Evolutionary conservation across 2,329 filamentous ascomycete species (phyloP), one percentile per base, ranked within the genome.

Genomic region (Paecilomyces dactylethromorphus): DNA sequence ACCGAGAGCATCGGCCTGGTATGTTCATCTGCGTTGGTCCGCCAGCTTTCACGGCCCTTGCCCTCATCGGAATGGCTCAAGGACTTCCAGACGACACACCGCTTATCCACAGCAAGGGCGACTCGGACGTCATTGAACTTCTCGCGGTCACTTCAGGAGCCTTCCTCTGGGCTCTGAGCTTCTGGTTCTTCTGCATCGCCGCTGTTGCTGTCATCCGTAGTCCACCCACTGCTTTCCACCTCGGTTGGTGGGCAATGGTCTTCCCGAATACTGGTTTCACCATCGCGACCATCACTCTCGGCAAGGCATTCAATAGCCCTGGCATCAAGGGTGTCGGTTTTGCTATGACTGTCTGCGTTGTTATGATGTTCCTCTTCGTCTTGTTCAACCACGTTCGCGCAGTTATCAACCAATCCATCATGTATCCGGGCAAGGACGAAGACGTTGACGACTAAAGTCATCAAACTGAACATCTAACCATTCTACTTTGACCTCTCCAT

Each of bases 21-120:
- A 82, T 91, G 69, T 91, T 89, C 76, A 90, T 91, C 77, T 87
- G 86, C 60, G 88, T 90, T n/a, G 88, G 88, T 0, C 87, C 88
- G 1, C 87, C 87, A 0, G 82, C 86, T 1, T 91, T 90, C 76
- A 91, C 88, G 0, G 85, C 84, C 1, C 76, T 90, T 13, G 87
- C 88, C 0, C 78, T 90, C 49, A 83, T 91, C 39, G 87, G 87
- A 54, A 87, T 90, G 81, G 81, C 87, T 0, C 78, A 82, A 53
- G 79, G 80, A 8, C 70, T 86, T 0, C 76, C 75, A 0, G 65
- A 73, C 4, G 75, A 78, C 39, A 82, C 82, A 62, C 74, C 74
- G 53, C 71, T 84, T 56, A 75, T 79, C 26, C 72, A 77, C n/a
- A 39, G 39, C 53, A 26, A 24, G 18, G 55, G 59, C 7, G 60